phyloP scores from a whole-genome alignment of 2,329 filamentous ascomycete genomes.

The Neurospora crassa region DNA sequence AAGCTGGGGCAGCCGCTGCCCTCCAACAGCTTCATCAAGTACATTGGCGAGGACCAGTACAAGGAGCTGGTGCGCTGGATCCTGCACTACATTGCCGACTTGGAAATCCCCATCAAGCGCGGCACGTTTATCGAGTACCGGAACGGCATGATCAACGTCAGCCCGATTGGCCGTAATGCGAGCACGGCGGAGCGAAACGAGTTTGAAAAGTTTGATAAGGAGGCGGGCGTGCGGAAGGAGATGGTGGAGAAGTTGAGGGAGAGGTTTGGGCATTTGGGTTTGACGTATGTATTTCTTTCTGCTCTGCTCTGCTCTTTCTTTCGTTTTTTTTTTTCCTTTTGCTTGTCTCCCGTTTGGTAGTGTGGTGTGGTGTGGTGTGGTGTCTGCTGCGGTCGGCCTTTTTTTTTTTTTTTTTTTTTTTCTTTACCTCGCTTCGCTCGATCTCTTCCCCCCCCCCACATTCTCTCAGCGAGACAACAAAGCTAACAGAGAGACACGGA shows the following conservation, averaged over 20 bases:
- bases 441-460: neutral
- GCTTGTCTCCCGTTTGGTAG: neutral
- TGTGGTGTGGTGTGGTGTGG: neutral
- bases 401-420: neutral
- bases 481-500: neutral
- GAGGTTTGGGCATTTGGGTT: slow-evolving; percentile 70
- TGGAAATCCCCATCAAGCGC: slow-evolving; percentile 74
- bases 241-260: slow-evolving; percentile 71
- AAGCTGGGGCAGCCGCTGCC: slow-evolving; percentile 69
- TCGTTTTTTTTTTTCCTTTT: neutral
- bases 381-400: neutral
- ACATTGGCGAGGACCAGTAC: slow-evolving; percentile 77
- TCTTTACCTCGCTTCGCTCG: slow-evolving; percentile 1
- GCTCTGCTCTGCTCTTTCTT: too few species aligned
- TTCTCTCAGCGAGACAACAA: too few species aligned
- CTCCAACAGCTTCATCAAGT: slow-evolving; percentile 80
- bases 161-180: slow-evolving; percentile 79
- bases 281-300: slow-evolving; percentile 56
- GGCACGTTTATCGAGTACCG: slow-evolving; percentile 84
- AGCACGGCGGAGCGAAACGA: slow-evolving; percentile 69
- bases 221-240: slow-evolving; percentile 63
- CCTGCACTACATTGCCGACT: slow-evolving; percentile 74
- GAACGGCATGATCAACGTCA: slow-evolving; percentile 86
- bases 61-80: slow-evolving; percentile 68
- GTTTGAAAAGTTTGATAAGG: slow-evolving; percentile 72